Conservation (phyloP, 1,284 basidiomycete genomes). For the Xerocomus amazonicus region DNA sequence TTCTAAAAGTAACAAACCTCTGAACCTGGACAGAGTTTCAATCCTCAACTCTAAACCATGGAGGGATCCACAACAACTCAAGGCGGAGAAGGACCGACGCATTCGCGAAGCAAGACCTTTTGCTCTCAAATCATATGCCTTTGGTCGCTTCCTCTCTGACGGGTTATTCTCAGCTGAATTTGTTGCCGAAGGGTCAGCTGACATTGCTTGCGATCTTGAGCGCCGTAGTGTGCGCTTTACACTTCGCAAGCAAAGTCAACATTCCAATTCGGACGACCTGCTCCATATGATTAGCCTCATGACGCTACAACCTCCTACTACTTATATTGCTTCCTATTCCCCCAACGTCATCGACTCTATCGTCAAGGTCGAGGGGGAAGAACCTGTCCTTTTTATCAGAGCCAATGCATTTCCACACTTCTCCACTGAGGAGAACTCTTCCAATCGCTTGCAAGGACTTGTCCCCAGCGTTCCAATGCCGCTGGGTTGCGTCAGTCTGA, state of each 20-base stretch:
- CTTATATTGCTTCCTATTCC: constrained; percentile 16
- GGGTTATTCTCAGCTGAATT: constrained; percentile 37
- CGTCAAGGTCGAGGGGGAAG: constrained; percentile 10
- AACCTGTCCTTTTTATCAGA: constrained; percentile 22
- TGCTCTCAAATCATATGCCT: constrained; percentile 28
- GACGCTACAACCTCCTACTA: background rate
- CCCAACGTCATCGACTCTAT: constrained; percentile 13
- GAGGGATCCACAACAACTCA: constrained; percentile 32
- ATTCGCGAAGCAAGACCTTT: constrained; percentile 23
- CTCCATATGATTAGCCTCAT: constrained; percentile 7
- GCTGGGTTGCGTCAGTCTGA: constrained; percentile 27
- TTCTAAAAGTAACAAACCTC: constrained; percentile 17
- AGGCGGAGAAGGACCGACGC: constrained; percentile 25
- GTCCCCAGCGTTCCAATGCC: constrained; percentile 27
- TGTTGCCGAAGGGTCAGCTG: constrained; percentile 24
- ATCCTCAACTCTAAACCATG: constrained; percentile 26
- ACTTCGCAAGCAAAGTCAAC: constrained; percentile 22
- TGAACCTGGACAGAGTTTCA: constrained; percentile 21
- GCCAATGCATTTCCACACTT: constrained; percentile 28
- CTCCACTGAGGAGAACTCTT: constrained; percentile 3
- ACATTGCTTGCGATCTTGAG: constrained; percentile 34
- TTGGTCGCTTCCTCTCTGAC: constrained; percentile 36
- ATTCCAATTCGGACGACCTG: background rate
- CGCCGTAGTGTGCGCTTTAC: constrained; percentile 30
- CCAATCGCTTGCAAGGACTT: constrained; percentile 27